phyloP scores from a whole-genome alignment of 306 rosid genomes.

The Sesbania bispinosa region DNA sequence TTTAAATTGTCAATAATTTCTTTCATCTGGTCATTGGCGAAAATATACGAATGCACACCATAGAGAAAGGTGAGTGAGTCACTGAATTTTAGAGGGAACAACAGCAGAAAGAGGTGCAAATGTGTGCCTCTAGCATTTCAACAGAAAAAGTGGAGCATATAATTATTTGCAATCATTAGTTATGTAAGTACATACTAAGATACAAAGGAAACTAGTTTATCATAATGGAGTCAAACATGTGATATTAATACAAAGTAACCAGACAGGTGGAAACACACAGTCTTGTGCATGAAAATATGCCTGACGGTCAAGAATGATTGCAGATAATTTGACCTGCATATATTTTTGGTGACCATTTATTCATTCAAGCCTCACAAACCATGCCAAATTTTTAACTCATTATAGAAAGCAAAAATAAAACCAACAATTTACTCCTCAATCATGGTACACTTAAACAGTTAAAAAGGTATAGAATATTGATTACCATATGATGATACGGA shows the following conservation, averaged over 20 bases:
- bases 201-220: neutral
- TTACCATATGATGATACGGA: neutral
- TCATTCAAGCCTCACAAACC: conserved; percentile 17
- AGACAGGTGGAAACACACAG: neutral
- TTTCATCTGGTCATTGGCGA: conserved; percentile 58
- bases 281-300: conserved; percentile 1
- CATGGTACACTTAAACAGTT: neutral
- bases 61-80: conserved; percentile 7
- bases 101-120: conserved; percentile 5
- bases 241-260: neutral
- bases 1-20: conserved; percentile 63
- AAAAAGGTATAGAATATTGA: neutral
- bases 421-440: neutral
- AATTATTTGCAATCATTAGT: neutral
- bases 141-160: neutral
- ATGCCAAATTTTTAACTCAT: neutral
- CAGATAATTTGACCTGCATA: conserved; percentile 1
- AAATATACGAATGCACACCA: conserved; percentile 26
- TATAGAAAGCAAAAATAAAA: neutral
- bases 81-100: neutral
- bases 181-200: neutral
- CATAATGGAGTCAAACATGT: neutral
- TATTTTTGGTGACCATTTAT: neutral
- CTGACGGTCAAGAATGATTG: neutral
- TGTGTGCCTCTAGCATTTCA: conserved; percentile 5